Base-by-base conservation (phyloP, 1,139 yeast genomes). In the Spathaspora sp. region DNA sequence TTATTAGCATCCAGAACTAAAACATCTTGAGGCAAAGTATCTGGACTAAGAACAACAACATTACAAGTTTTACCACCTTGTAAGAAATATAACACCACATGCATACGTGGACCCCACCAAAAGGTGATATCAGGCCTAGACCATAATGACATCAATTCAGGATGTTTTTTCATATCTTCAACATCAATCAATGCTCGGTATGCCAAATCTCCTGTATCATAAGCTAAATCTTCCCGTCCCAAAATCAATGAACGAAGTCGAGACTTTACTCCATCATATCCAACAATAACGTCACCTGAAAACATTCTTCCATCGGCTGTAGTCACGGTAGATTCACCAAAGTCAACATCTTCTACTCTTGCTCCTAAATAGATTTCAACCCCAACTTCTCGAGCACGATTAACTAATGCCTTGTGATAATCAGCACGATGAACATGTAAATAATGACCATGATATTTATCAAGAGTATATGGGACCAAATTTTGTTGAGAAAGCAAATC, bases 251-350 rank as follows among this genome's bases (percentile, higher is more conserved):
- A 43, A 33, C 65, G 52, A 16, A 63, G 50, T 16, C 51, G 50
- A 4, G 72, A 65, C 45, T 62, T 60, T 43, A 70, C 58, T 3
- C 75, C 75, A 53, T 70, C 75, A 37, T 71, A 71, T 7, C 72
- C 75, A 39, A 70, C 53, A 11, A 70, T 56, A 29, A 70, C 55
- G 51, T 70, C 75, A 8, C 61, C 72, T 2, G 54, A 45, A 42
- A 55, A 57, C 4, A 40, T 48, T 2, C 46, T 47, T 8, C 68
- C 69, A 40, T 54, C 55, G 11, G 56, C 49, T 11, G 61, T 56
- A 11, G 54, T 52, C n/a, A 67, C 63, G 3, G 56, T 49, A 4
- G 55, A 52, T 4, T 56, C 49, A 7, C 56, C 55, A 41, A 56
- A 62, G 44, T 67, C 65, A 23, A 63, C 56, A 8, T 49, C 41